Conservation (phyloP, 192 early-diverging fungal species). For the Coemansia sp. region DNA sequence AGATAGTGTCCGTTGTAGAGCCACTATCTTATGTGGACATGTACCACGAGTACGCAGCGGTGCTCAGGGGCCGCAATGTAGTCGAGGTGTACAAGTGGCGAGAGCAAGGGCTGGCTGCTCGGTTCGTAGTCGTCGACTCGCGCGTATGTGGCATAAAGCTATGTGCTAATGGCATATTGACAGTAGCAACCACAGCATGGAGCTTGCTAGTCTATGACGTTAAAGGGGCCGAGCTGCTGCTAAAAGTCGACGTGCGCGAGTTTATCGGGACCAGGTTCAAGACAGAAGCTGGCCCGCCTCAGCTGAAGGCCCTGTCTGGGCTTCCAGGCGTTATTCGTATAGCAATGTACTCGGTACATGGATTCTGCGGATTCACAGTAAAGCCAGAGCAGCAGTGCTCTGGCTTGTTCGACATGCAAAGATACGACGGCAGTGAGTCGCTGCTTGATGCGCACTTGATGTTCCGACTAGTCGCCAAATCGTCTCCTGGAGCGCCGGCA, state of each 20-base stretch:
- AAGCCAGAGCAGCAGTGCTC: background rate
- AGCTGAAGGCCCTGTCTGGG: background rate
- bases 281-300: background rate
- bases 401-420: background rate
- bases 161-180: constrained; percentile 3
- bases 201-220: constrained; percentile 3
- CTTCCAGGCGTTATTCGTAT: background rate
- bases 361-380: background rate
- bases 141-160: constrained; percentile 13
- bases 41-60: constrained; percentile 1
- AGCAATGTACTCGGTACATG: background rate
- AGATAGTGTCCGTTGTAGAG: background rate
- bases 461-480: background rate
- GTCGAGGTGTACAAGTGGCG: constrained; percentile 16
- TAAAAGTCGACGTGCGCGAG: background rate
- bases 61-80: constrained; percentile 3
- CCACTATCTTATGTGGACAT: constrained; percentile 14
- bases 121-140: constrained; percentile 6
- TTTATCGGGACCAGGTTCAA: constrained; percentile 1
- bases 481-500: background rate
- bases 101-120: background rate
- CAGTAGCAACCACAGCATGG: constrained; percentile 6
- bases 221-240: background rate
- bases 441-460: background rate
- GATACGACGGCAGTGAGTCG: background rate